phyloP scores from a whole-genome alignment of 768 basidiomycete genomes.

The Auricularia heimuer region DNA sequence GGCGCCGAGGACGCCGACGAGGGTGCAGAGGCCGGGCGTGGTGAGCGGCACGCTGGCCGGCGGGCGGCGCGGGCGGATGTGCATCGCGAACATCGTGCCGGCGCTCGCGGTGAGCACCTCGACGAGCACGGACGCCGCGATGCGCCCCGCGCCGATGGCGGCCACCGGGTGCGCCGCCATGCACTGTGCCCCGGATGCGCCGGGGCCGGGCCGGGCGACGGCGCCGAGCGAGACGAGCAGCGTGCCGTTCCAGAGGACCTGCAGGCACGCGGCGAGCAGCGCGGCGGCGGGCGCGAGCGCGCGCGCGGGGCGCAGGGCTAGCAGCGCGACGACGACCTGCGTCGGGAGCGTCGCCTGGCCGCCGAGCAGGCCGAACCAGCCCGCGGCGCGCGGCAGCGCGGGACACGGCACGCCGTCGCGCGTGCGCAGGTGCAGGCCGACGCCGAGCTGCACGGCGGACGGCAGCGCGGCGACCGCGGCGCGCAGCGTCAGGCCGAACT shows the following conservation, averaged over 20 bases:
- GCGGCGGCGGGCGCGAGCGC: not conserved
- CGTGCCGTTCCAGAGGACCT: not conserved
- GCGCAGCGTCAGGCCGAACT: not conserved
- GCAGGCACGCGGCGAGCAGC: not conserved
- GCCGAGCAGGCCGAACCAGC: conserved; percentile 1
- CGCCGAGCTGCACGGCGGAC: not conserved
- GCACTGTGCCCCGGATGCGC: not conserved
- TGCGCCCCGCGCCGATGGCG: not conserved
- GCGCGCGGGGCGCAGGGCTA: not conserved
- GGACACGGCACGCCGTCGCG: not conserved
- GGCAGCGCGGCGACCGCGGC: not conserved
- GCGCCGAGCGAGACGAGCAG: not conserved
- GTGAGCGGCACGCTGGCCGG: not conserved
- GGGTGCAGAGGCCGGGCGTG: not conserved
- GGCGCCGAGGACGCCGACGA: not conserved
- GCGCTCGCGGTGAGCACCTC: not conserved
- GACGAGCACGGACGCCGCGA: not conserved
- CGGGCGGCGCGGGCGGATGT: not conserved
- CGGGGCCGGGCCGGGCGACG: not conserved
- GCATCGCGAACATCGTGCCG: not conserved
- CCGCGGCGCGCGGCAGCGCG: not conserved
- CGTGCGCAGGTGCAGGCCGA: not conserved
- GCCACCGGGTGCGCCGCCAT: not conserved
- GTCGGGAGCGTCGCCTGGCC: not conserved
- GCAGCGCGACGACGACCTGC: not conserved